Base-by-base conservation (phyloP, 305 asterid species). In the Fraxinus angustifolia region DNA sequence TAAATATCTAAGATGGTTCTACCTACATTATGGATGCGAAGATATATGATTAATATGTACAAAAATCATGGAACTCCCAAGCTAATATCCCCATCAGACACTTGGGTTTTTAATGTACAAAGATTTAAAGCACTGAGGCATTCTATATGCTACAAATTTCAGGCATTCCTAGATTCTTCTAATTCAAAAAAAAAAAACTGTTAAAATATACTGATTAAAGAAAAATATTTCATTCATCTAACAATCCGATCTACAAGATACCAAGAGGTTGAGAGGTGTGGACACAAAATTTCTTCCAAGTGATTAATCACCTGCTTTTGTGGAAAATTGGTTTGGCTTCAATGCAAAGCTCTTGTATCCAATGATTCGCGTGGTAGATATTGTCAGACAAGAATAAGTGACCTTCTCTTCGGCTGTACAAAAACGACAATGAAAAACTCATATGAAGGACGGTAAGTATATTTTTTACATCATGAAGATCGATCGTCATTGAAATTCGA, bases 371-470 rank as follows among this genome's bases (percentile, higher is more conserved):
- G 28, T 56, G 28, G 11, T 56, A 6, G 28, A 19, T 56, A 56
- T 50, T n/a, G 79, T 88, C 86, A 84, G 19, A 88, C 82, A 65
- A 79, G 78, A 31, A 65, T 16, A 53, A 83, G 36, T 4, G 83
- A 74, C 83, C 80, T 89, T 73, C 84, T 84, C 85, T 89, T 85
- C 10, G 86, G 88, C 92, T 89, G 86, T 84, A 74, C 79, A 19
- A 80, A 50, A 56, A 31, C 6, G 75, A 70, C 35, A 30, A 28
- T 1, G 34, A 30, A 1, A 28, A 31, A 12, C 38, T 65, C 19
- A 12, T 10, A 30, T 30, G 34, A 68, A 16, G 65, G 26, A 53
- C 40, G 16, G 23, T 70, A 30, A 67, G 36, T 28, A 7, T 17
- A 3, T 50, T 77, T 53, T 53, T 53, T 68, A 36, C 23, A n/a